Base-by-base conservation (phyloP, 1,284 basidiomycete genomes). In the Stereum hirsutum region DNA sequence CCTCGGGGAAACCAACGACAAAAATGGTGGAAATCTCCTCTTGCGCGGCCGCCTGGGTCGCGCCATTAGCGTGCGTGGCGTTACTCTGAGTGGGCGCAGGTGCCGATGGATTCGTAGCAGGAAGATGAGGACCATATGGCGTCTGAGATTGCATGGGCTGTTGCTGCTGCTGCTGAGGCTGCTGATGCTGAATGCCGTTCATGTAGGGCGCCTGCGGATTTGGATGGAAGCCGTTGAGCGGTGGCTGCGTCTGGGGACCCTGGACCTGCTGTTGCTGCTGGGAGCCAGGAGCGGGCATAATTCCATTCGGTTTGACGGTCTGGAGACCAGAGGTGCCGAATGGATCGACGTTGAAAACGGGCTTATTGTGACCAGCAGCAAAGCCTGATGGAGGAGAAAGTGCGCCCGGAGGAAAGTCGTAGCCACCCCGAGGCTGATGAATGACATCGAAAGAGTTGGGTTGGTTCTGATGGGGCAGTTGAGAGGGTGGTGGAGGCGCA, bases 1-100 rank as follows among this genome's bases (percentile, higher is more conserved):
- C 95, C 51, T 99, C 96, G 2, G 95, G 95, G 62, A 99, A 99
- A 1, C 95, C 95, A 24, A 98, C 95, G 1, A 99, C 94, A 55
- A 99, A 99, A 50, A 99, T 95, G 2, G 95, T 99, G 17, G 89
- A 94, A 47, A 98, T 97, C 54, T 97, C 93, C 59, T 97, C 93
- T 46, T 84, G 78, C 3, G 47, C 40, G 19, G 54, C 48, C 45
- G 54, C 44, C 26, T 49, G 49, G 3, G 48, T 44, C 24, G 46
- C 42, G 8, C 55, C 57, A 47, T 53, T 57, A 44, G 54, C 44
- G 39, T 57, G 52, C 50, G 48, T 58, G 47, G 60, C 39, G 42
- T 51, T 47, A 44, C 42, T 37, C 50, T 57, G 20, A 52, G 52
- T 37, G 45, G 53, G 43, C 55, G 43, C 48, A 38, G 60, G 44